phyloP scores from a whole-genome alignment of 257 asterid species.

The Leptodermis oblonga region DNA sequence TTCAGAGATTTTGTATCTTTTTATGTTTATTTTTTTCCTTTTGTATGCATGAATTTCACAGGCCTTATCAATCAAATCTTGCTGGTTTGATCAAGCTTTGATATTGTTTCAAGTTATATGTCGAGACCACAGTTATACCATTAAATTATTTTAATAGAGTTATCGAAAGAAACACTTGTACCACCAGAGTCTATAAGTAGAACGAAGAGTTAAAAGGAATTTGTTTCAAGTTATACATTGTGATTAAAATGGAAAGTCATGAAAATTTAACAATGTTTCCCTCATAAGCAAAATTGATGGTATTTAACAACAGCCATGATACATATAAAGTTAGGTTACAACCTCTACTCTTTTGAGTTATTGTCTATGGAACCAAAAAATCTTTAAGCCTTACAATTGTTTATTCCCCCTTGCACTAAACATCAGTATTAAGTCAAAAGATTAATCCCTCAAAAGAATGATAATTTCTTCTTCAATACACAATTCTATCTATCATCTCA shows the following conservation, averaged over 20 bases:
- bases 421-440: not conserved
- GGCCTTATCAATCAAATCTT: not conserved
- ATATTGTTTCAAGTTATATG: no score
- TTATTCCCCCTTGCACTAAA: conserved; percentile 4
- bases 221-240: no score
- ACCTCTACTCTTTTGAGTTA: not conserved
- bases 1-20: not conserved
- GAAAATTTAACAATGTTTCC: no score
- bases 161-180: no score
- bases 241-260: no score
- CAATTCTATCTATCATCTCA: not conserved
- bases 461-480: not conserved
- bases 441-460: conserved; percentile 11
- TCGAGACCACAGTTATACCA: no score
- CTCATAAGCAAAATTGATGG: no score
- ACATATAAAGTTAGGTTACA: not conserved
- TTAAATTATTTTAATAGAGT: no score
- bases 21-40: not conserved
- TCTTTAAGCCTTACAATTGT: not conserved
- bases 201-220: no score
- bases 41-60: not conserved
- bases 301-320: not conserved
- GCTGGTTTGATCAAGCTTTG: not conserved
- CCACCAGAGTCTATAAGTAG: no score
- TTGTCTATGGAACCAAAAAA: not conserved